Evolutionary conservation across 768 basidiomycete species (phyloP).

Genomic region (Floccularia luteovirens): DNA sequence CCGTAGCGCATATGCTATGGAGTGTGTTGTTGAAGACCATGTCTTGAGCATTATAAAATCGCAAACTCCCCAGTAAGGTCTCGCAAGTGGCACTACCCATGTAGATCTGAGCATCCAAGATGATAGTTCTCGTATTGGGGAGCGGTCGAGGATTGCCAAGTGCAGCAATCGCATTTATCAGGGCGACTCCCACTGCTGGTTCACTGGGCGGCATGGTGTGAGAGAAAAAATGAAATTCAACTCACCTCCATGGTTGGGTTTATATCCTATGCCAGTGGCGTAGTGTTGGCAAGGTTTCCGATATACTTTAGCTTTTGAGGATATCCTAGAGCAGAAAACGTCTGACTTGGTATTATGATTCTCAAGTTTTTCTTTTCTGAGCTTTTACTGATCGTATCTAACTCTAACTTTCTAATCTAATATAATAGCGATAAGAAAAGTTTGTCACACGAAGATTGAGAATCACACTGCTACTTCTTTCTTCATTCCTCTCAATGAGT

Average conservation of each 20-base stretch:
- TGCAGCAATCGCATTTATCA: not conserved
- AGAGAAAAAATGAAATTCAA: no score
- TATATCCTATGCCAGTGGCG: not conserved
- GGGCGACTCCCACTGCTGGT: not conserved
- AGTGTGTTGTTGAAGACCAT: not conserved
- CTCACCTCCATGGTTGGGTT: no score
- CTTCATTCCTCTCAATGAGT: no score
- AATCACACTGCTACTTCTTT: no score
- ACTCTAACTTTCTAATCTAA: no score
- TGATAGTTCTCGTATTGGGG: not conserved
- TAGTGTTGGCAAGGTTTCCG: not conserved
- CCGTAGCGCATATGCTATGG: not conserved
- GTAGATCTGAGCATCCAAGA: not conserved
- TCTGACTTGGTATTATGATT: no score
- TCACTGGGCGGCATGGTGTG: not conserved
- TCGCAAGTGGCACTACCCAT: not conserved
- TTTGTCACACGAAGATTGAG: no score
- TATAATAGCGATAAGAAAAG: no score
- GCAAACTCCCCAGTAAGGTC: not conserved
- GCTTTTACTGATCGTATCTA: no score
- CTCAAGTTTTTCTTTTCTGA: no score
- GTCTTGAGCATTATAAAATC: not conserved
- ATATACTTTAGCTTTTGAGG: not conserved
- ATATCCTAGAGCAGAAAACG: no score
- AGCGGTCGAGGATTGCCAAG: not conserved